Evolutionary conservation across 2,329 filamentous ascomycete species (phyloP), one percentile per base, ranked within the genome.

Genomic region (Botrytis fabae): DNA sequence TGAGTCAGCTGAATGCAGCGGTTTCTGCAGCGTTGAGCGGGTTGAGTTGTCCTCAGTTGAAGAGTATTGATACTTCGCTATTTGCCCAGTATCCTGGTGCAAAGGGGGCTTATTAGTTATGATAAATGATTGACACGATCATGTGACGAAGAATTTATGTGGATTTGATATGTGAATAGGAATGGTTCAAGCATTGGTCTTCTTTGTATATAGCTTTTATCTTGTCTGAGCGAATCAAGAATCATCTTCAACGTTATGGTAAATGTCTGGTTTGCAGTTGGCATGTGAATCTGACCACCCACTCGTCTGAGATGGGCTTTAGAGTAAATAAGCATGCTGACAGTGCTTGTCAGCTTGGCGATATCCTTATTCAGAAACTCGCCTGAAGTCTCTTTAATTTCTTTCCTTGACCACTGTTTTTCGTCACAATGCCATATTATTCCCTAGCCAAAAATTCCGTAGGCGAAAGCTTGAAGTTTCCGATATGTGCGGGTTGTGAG

Each of bases 1-100:
- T 83, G 65, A 81, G 77, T n/a, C 74, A 80, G 61, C 42, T 75
- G 28, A 72, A 72, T 61, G 44, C 57, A 12, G 73, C 68, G 12
- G 35, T 73, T 20, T 10, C n/a, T 25, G 61, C 28, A 44, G 69
- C 32, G 0, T 35, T 75, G 25, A 12, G 32, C 10, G 46, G 22
- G 10, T 32, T 75, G 6, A 40, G n/a, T 40, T 75, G 75, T 32
- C 65, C 69, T 32, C 66, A 72, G n/a, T 42, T 75, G 44, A n/a
- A 42, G 22, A 38, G 51, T 7, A 62, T 74, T 48, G 69, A 76
- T 69, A 71, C 25, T 14, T 60, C 22, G 14, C 69, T 71, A 20
- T 76, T 75, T 35, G 35, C 20, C 0, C 35, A 72, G 2, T 76
- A 64, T 35, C 73, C 71, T 59, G 70, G 75, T n/a, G 32, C 65